Conservation (phyloP, 225 moss, liverwort and hornwort genomes). For the Anthoceros angustus region DNA sequence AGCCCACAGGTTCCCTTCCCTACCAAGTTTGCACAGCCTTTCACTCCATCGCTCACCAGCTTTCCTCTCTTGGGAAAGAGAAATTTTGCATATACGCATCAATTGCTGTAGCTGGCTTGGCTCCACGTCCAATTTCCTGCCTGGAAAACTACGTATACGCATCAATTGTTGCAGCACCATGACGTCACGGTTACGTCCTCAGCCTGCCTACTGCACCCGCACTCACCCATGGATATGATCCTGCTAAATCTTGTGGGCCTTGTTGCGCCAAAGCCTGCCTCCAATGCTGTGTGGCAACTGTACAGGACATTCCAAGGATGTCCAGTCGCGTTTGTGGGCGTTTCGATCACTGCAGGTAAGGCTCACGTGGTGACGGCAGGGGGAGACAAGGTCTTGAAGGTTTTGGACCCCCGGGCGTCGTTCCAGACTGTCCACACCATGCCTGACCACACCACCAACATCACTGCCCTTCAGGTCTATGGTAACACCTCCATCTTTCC, state of each 20-base stretch:
- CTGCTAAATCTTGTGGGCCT: not conserved
- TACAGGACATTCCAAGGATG: slow-evolving; percentile 30
- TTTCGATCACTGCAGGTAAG: slow-evolving; percentile 39
- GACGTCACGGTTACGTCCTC: no score
- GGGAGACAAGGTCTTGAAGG: slow-evolving; percentile 59
- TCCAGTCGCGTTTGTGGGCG: slow-evolving; percentile 35
- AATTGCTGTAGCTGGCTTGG: no score
- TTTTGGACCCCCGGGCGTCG: slow-evolving; percentile 58
- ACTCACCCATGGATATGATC: not conserved
- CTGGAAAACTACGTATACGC: no score
- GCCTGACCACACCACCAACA: slow-evolving; percentile 56
- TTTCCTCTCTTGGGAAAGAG: not conserved
- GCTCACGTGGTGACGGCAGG: slow-evolving; percentile 59
- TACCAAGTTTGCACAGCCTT: not conserved
- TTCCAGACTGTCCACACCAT: slow-evolving; percentile 44
- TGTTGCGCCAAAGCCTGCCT: not conserved
- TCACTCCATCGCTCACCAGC: not conserved
- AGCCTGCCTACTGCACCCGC: no score
- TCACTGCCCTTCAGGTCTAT: slow-evolving; percentile 57
- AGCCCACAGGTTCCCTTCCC: slow-evolving; percentile 33
- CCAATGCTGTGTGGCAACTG: not conserved
- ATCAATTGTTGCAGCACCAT: no score
- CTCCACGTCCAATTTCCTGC: not conserved
- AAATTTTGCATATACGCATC: not conserved
- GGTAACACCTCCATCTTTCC: slow-evolving; percentile 9